Evolutionary conservation across 2,329 filamentous ascomycete genomes (phyloP), one percentile per base, ranked within the genome.

Genomic region (Hypoxylon sp.): DNA sequence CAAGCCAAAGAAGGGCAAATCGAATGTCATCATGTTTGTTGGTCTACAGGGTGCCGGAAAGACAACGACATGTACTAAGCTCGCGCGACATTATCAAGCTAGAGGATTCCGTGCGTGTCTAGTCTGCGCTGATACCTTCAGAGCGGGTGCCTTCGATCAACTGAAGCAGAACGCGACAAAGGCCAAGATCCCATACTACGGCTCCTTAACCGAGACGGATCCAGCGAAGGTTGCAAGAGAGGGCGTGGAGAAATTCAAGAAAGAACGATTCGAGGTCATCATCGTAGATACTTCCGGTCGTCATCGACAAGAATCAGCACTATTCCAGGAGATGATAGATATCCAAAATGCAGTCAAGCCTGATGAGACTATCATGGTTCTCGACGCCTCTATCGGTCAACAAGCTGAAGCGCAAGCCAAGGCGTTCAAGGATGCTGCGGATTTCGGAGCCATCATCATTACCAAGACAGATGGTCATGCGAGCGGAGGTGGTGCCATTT

Each of bases 1-100:
- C 86, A 96, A 97, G 80, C 94, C 95, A 22, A 97, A 97, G 84
- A 99, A 98, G 83, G 94, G 94, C 72, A 96, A 94, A 80, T 86
- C 92, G 71, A 99, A 98, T 80, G 93, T 99, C 78, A 98, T 99
- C 81, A 99, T 99, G 96, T 98, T 99, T 80, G 96, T 99, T 70
- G 96, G 96, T 83, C 86, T 99, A 53, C 96, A 99, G 82, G 96
- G 96, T 85, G 94, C 95, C 4, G 96, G 96, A 80, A 99, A 99
- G 83, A 99, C 96, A 24, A 99, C 96, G 1, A 97, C 95, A 11
- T 98, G 96, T 87, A 99, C 96, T 44, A 99, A 99, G 83, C 86
- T 99, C 71, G 96, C 96, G 17, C 86, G 94, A 65, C 95, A 97
- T 86, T 99, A 99, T 82, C 93, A 97, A 80, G 94, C 93, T 9